Evolutionary conservation across 1,139 yeast genomes (phyloP).

Genomic region (Chernovozyma sophiae-reginae): DNA sequence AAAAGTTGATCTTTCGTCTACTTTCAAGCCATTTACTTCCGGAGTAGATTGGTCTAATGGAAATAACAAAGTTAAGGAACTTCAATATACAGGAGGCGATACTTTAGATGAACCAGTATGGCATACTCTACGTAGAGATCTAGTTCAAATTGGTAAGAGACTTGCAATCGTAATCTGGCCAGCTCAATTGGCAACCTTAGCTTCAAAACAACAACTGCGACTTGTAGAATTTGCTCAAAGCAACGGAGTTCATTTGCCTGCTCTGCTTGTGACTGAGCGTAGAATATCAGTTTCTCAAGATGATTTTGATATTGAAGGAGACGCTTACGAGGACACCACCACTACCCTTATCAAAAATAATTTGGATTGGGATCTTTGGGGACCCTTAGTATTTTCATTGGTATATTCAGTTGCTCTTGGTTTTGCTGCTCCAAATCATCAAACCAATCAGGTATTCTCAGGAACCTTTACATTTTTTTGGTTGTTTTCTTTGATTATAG

Average conservation of each 20-base stretch:
- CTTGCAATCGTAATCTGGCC: conserved; percentile 75
- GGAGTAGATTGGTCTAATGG: conserved; percentile 26
- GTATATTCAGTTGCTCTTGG: conserved; percentile 56
- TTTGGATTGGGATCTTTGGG: conserved; percentile 87
- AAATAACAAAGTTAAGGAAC: conserved; percentile 59
- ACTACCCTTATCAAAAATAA: conserved; percentile 17
- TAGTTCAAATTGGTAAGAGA: conserved; percentile 60
- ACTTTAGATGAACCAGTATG: conserved; percentile 81
- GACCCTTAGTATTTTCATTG: conserved; percentile 74
- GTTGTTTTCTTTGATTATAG: conserved; percentile 58
- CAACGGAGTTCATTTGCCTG: conserved; percentile 44
- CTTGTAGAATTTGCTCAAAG: conserved; percentile 40
- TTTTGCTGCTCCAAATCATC: conserved; percentile 32
- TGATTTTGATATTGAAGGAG: conserved; percentile 9
- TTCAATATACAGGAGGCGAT: conserved; percentile 78
- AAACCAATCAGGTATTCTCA: conserved; percentile 47
- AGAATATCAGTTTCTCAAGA: conserved; percentile 28
- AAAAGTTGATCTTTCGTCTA: conserved; percentile 36
- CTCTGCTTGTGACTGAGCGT: conserved; percentile 28
- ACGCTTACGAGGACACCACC: conserved; percentile 6
- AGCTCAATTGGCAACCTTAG: conserved; percentile 41
- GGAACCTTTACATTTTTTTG: conserved; percentile 45
- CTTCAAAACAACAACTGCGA: conserved; percentile 41
- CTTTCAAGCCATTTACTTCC: conserved; percentile 36
- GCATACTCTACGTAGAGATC: conserved; percentile 64